Conservation (phyloP, 129 eudicot species). For the Flaveria linearis region DNA sequence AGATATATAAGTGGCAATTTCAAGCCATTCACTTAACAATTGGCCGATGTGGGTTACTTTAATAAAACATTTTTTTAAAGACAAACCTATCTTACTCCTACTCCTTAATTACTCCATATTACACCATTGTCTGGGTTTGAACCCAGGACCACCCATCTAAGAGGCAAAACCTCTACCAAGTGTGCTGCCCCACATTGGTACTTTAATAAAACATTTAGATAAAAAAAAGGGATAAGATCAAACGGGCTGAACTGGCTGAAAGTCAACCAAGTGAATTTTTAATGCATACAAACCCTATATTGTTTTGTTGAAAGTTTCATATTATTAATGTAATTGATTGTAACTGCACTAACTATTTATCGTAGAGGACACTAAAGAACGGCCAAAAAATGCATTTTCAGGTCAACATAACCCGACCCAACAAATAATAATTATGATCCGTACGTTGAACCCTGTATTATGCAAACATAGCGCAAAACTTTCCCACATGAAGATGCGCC, state of each 20-base stretch:
- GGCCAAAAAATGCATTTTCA: not conserved
- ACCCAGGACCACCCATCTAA: no score
- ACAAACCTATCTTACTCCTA: no score
- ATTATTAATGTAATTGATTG: not conserved
- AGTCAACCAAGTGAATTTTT: not conserved
- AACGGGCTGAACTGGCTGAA: not conserved
- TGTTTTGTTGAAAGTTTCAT: not conserved
- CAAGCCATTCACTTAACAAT: constrained; percentile 9
- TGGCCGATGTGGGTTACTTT: not conserved
- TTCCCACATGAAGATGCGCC: constrained; percentile 78
- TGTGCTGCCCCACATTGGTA: no score
- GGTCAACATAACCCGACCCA: not conserved
- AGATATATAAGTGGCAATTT: not conserved
- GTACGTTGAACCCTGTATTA: constrained; percentile 73
- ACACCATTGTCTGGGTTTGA: no score
- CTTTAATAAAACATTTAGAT: no score
- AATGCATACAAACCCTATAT: constrained; percentile 5
- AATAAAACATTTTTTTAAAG: no score
- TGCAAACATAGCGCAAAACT: constrained; percentile 88
- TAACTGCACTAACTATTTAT: not conserved
- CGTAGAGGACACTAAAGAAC: not conserved
- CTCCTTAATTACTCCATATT: no score
- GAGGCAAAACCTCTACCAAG: no score
- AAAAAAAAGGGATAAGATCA: not conserved
- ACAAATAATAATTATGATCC: not conserved